Evolutionary conservation across 2,329 filamentous ascomycete species (phyloP).

Genomic region (Beauveria asiatica): DNA sequence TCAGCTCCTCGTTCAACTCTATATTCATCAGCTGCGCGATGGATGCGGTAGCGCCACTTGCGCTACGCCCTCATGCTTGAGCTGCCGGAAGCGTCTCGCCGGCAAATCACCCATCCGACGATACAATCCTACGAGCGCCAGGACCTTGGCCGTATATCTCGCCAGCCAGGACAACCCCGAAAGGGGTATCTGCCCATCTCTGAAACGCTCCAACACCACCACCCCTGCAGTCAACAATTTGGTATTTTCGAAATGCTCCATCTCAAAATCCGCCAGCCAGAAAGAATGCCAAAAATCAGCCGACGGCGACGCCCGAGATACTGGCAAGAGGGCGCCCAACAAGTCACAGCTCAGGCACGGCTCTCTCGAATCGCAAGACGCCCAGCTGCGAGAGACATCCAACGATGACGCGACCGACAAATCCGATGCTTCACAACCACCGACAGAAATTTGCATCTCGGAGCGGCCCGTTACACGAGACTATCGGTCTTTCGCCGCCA

Average conservation of each 20-base stretch:
- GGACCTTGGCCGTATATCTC: conserved; percentile 70
- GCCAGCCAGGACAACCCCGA: conserved; percentile 74
- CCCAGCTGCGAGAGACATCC: background rate
- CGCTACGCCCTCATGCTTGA: conserved; percentile 70
- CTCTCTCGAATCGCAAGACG: background rate
- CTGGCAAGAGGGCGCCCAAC: background rate
- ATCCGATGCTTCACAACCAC: background rate
- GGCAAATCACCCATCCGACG: conserved; percentile 62
- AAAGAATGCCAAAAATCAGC: conserved; percentile 41
- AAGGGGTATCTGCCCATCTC: conserved; percentile 53
- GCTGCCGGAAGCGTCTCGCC: conserved; percentile 60
- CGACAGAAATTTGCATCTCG: conserved; percentile 27
- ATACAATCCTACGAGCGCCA: conserved; percentile 74
- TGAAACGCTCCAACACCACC: conserved; percentile 33
- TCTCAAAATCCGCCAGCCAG: conserved; percentile 27
- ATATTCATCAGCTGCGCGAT: conserved; percentile 67
- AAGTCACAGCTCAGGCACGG: background rate
- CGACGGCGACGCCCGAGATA: conserved; percentile 19
- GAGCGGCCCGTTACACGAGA: conserved; percentile 45
- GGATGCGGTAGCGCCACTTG: conserved; percentile 67
- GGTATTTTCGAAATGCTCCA: conserved; percentile 26
- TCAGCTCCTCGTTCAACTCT: conserved; percentile 61
- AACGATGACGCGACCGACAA: background rate
- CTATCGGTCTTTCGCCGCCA: conserved; percentile 52
- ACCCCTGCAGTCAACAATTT: conserved; percentile 40